A percentile compares a stretch with the other conserved stretches of the same genome.
phyloP scores from a whole-genome alignment of 495 filamentous ascomycete species.

The Aspergillus asperescens region DNA sequence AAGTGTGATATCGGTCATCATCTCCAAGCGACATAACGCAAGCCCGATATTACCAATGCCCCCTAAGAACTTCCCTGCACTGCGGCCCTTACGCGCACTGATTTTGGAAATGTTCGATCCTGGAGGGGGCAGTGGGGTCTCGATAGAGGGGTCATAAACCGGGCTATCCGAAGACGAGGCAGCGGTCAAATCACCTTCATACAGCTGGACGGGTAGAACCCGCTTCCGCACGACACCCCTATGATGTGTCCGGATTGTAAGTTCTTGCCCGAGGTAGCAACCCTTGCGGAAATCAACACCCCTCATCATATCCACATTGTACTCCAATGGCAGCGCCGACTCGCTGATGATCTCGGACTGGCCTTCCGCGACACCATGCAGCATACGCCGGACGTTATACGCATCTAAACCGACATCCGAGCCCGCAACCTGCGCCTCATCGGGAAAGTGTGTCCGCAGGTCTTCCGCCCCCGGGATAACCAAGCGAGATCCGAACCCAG shows the following conservation, averaged over 20 bases:
- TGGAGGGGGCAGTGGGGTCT: slow-evolving; percentile 23
- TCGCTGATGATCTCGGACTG: slow-evolving; percentile 66
- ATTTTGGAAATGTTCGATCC: slow-evolving; percentile 44
- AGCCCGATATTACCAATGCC: slow-evolving; percentile 82
- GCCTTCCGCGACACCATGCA: slow-evolving; percentile 80
- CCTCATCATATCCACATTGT: slow-evolving; percentile 74
- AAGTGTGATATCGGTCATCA: slow-evolving; percentile 71
- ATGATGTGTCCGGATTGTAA: slow-evolving; percentile 91
- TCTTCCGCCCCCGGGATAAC: slow-evolving; percentile 42
- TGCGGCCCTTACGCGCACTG: slow-evolving; percentile 52
- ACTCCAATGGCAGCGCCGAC: slow-evolving; percentile 70
- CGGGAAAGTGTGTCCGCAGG: slow-evolving; percentile 34
- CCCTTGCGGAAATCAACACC: slow-evolving; percentile 92
- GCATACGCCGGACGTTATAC: slow-evolving; percentile 67
- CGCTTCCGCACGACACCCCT: slow-evolving; percentile 89
- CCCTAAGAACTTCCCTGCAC: slow-evolving; percentile 68
- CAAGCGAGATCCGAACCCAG: slow-evolving; percentile 60
- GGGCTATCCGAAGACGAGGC: slow-evolving; percentile 39
- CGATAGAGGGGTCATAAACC: slow-evolving; percentile 45
- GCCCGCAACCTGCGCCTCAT: slow-evolving; percentile 33
- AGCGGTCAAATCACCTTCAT: slow-evolving; percentile 35
- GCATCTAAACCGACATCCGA: slow-evolving; percentile 29
- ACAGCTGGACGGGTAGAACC: slow-evolving; percentile 79
- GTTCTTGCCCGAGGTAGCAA: slow-evolving; percentile 94
- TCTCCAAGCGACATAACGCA: slow-evolving; percentile 81